Evolutionary conservation across 306 rosid genomes (phyloP).

Genomic region (Corylus americana): DNA sequence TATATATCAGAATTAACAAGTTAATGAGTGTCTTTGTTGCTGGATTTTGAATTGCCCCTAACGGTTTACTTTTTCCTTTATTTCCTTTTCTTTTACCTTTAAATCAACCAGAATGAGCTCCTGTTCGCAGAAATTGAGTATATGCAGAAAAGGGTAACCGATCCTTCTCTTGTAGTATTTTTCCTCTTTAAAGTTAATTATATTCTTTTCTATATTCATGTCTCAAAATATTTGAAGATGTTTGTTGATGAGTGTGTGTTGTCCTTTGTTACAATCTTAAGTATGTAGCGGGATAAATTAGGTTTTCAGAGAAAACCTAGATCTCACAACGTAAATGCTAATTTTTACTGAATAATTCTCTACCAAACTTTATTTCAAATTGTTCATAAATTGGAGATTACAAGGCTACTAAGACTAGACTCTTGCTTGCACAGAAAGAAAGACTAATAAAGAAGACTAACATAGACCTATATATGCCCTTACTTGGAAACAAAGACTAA

Average conservation of each 20-base stretch:
- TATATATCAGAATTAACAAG: neutral
- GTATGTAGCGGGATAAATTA: too few species aligned
- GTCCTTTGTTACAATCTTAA: neutral
- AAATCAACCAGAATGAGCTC: conserved; percentile 68
- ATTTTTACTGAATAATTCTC: too few species aligned
- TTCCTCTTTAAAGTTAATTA: neutral
- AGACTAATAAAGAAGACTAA: too few species aligned
- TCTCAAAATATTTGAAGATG: neutral
- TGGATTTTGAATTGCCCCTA: conserved; percentile 22
- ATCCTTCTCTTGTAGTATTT: conserved; percentile 2
- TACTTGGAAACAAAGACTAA: too few species aligned
- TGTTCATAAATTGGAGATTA: too few species aligned
- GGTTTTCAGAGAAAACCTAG: too few species aligned
- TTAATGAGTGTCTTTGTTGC: conserved; percentile 1
- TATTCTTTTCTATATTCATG: neutral
- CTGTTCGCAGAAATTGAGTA: conserved; percentile 55
- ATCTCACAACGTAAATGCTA: too few species aligned
- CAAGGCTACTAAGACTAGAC: too few species aligned
- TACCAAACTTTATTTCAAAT: too few species aligned
- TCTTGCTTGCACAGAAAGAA: too few species aligned
- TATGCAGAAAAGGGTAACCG: conserved; percentile 59
- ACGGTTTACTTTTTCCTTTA: conserved; percentile 12
- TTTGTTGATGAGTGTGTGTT: neutral
- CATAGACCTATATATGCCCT: too few species aligned
- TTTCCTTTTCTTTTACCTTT: conserved; percentile 16